A percentile compares a stretch with the other conserved stretches of the same genome.
These are phyloP conservation scores for Lactarius pseudohatsudake DNA, from an alignment of 768 basidiomycete genomes.

Conservation along the genomic window DNA sequence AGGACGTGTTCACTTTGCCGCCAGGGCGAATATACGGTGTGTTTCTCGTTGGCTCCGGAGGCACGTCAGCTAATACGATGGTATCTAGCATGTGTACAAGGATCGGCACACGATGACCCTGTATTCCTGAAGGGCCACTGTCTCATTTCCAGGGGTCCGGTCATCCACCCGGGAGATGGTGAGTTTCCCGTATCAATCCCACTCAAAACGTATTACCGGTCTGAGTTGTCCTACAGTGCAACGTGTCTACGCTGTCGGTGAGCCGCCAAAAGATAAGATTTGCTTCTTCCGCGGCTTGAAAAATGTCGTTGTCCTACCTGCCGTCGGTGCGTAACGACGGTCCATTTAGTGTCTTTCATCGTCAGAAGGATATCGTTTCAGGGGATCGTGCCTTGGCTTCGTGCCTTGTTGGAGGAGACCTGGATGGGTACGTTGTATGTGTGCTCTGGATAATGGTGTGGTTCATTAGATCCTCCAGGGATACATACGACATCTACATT, in stretches of 20 bases:
- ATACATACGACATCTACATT: too few relatives aligned
- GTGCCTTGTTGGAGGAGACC: conserved; percentile 70
- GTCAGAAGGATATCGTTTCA: conserved; percentile 31
- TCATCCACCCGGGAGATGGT: conserved; percentile 39
- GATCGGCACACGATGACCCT: conserved; percentile 2
- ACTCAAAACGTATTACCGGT: neutral
- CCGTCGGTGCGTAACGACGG: conserved; percentile 7
- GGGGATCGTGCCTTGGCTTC: conserved; percentile 65
- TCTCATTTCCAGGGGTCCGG: conserved; percentile 36
- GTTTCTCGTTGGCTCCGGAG: neutral
- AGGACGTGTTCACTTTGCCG: conserved; percentile 18
- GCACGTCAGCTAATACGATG: neutral
- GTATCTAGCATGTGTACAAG: conserved; percentile 24
- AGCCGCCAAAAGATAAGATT: conserved; percentile 31
- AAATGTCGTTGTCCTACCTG: conserved; percentile 34
- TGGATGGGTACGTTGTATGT: conserved; percentile 59
- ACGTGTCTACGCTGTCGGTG: conserved; percentile 35
- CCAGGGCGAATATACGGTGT: conserved; percentile 20
- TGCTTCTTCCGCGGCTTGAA: conserved; percentile 30
- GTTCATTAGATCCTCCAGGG: conserved; percentile 7
- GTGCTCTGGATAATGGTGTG: neutral
- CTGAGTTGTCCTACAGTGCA: conserved; percentile 23
- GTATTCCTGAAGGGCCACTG: conserved; percentile 14
- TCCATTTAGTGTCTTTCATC: neutral
- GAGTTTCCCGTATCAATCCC: neutral